phyloP scores from a whole-genome alignment of 2,329 filamentous ascomycete genomes.

The Cladophialophora carrionii region DNA sequence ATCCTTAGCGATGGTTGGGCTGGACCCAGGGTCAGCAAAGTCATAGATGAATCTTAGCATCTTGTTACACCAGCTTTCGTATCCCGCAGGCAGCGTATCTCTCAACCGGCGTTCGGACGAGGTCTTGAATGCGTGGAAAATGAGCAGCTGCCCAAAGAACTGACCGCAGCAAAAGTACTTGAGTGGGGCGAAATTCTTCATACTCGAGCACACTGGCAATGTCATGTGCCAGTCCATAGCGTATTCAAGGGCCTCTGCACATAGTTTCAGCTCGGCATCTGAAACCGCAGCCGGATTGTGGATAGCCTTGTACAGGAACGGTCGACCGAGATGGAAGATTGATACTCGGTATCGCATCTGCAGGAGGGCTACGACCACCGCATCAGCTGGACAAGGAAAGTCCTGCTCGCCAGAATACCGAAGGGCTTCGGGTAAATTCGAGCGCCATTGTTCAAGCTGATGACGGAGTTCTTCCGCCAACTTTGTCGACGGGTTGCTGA shows the following conservation, averaged over 20 bases:
- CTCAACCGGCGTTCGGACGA: conserved; percentile 45
- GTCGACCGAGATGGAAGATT: conserved; percentile 32
- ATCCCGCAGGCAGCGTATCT: conserved; percentile 45
- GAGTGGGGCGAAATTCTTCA: conserved; percentile 50
- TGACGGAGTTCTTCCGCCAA: conserved; percentile 58
- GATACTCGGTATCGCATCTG: conserved; percentile 32
- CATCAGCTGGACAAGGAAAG: conserved; percentile 26
- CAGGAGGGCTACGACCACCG: conserved; percentile 30
- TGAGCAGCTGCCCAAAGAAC: conserved; percentile 49
- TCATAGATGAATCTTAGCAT: conserved; percentile 49
- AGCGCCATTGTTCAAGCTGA: conserved; percentile 60
- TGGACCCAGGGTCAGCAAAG: conserved; percentile 42
- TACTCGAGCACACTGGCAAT: conserved; percentile 46
- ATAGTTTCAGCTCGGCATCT: conserved; percentile 48
- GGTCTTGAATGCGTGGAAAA: conserved; percentile 49
- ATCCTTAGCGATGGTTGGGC: conserved; percentile 48
- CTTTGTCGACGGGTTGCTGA: conserved; percentile 51
- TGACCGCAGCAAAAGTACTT: conserved; percentile 49
- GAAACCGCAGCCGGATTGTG: conserved; percentile 44
- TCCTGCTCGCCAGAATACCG: conserved; percentile 48
- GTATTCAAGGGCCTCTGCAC: conserved; percentile 45
- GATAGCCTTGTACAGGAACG: conserved; percentile 45
- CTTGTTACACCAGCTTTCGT: conserved; percentile 49
- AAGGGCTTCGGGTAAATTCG: conserved; percentile 54
- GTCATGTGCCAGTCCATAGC: conserved; percentile 50